A percentile compares a stretch with the other conserved stretches of the same genome.
Evolutionary conservation across 176 grass and related monocot species (phyloP).

Genomic region (Zea luxurians): DNA sequence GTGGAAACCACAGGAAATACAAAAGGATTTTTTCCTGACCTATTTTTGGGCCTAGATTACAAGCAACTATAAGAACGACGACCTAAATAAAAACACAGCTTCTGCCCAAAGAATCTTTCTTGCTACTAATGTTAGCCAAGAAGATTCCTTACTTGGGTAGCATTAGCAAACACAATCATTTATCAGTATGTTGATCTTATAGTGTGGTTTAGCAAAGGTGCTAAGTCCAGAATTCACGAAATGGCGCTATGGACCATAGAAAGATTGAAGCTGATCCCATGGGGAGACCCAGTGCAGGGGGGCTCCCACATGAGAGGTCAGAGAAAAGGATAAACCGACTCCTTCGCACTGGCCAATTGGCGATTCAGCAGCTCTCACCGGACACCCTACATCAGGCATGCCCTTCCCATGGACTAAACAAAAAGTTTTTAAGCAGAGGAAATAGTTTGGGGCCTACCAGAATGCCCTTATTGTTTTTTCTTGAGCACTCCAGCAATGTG

Average conservation of each 20-base stretch:
- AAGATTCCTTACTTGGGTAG: neutral
- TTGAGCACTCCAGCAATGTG: constrained; percentile 50
- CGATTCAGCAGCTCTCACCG: no score
- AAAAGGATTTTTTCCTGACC: neutral
- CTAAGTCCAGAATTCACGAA: neutral
- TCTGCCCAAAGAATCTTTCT: neutral
- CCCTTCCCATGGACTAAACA: neutral
- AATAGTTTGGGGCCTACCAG: constrained; percentile 55
- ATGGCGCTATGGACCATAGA: neutral
- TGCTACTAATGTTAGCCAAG: neutral
- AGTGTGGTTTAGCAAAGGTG: neutral
- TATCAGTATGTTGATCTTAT: neutral
- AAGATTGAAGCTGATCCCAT: neutral
- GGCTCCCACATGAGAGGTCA: no score
- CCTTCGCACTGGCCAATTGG: no score
- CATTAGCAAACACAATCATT: neutral
- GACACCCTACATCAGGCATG: no score
- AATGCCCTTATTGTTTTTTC: constrained; percentile 48
- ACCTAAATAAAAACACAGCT: neutral
- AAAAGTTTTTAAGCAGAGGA: neutral
- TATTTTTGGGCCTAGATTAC: neutral
- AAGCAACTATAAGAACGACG: neutral
- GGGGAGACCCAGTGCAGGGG: no score
- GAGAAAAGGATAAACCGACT: no score
- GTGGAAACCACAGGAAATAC: neutral